Evolutionary conservation across 2,329 filamentous ascomycete genomes (phyloP), one percentile per base, ranked within the genome.

Genomic region (Pseudogymnoascus sp.): DNA sequence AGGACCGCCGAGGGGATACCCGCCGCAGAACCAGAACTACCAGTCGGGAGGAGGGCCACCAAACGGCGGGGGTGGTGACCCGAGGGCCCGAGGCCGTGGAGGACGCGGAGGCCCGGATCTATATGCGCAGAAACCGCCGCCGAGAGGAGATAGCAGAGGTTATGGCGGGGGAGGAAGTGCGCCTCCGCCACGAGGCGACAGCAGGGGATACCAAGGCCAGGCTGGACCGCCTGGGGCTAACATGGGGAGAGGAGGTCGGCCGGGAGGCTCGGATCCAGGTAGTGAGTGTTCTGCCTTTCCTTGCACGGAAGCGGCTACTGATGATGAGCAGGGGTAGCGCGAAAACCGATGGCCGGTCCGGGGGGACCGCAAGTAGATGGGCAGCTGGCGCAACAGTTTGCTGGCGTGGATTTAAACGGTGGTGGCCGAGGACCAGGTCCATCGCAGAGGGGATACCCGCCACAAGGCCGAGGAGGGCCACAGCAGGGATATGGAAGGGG

Each of bases 401-500:
- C 28, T 6, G 38, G 38, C 22, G 28, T 60, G 38, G 66, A 69
- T 63, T 65, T 66, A 64, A 67, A 71, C 64, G 69, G 66, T 45
- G 66, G 68, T 9, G 69, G 66, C n/a, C 63, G 71, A 64, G 67
- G 68, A 25, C 67, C 65, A 60, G 67, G 63, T n/a, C 63, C 64
- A 33, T 66, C 66, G 42, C 63, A 62, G 16, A 66, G 68, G 63
- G 65, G 65, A 11, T 70, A 69, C 60, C 65, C 66, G 36, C 65
- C 64, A 28, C 67, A 67, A 66, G 63, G 64, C 16, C 63, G 42
- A 16, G 42, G 23, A 16, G 42, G 63, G 5, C 65, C 66, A 14
- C 65, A 67, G 52, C 66, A 68, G 64, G 67, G 66, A 19, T 71
- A 69, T 63, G 67, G 67, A 35, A 68, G 71, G 9, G 59, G 59